These are phyloP conservation scores for Bretschneidera sinensis DNA, from an alignment of 345 rosid genomes.

Conservation along the genomic window DNA sequence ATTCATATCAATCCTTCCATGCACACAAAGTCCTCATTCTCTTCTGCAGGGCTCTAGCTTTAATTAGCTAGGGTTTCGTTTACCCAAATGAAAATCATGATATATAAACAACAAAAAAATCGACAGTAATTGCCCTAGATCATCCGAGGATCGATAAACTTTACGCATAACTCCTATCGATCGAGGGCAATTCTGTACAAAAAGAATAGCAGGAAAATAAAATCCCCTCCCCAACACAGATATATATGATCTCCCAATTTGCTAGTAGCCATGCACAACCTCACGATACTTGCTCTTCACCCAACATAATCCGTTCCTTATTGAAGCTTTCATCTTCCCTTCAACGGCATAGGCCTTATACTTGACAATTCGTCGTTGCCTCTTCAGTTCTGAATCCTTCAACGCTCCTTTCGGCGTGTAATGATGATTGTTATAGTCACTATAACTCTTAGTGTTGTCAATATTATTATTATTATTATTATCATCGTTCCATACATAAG, in stretches of 20 bases:
- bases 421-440: neutral
- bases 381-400: conserved; percentile 32
- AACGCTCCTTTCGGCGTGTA: neutral
- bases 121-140: too few relatives aligned
- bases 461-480: neutral
- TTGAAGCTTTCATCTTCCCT: conserved; percentile 26
- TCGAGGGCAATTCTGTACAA: too few relatives aligned
- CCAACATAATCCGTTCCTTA: conserved; percentile 35
- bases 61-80: too few relatives aligned
- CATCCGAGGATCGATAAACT: too few relatives aligned
- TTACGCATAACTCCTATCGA: too few relatives aligned
- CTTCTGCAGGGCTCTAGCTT: too few relatives aligned
- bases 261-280: conserved; percentile 28
- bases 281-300: conserved; percentile 36
- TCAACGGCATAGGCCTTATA: conserved; percentile 36
- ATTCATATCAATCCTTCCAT: too few relatives aligned
- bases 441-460: neutral
- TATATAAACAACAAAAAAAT: too few relatives aligned
- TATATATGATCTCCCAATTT: too few relatives aligned
- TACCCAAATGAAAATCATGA: too few relatives aligned
- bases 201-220: neutral
- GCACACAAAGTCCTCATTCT: too few relatives aligned
- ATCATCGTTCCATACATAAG: too few relatives aligned
- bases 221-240: neutral
- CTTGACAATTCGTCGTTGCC: conserved; percentile 33